Evolutionary conservation across 2,329 filamentous ascomycete genomes (phyloP), one percentile per base, ranked within the genome.

Genomic region (Orbilia quercus): DNA sequence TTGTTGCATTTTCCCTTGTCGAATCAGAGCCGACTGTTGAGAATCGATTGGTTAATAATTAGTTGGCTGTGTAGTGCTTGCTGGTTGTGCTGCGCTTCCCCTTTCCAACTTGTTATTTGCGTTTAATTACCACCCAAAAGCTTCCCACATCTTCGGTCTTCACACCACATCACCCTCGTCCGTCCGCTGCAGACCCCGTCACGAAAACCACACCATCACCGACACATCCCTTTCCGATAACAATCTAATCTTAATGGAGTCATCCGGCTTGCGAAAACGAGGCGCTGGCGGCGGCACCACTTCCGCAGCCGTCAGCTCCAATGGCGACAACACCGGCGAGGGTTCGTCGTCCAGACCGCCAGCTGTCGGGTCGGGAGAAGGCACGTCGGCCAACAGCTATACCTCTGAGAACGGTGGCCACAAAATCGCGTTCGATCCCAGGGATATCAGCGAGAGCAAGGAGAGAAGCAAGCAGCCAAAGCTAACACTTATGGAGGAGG

Each of bases 381-480:
- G 69, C 60, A 42, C 60, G 14, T 66, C 69, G 45, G 67, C 67
- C 31, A 94, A 90, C 79, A 98, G 96, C 84, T 90, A 93, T 83
- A 92, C 85, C 80, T 86, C 90, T 81, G 94, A 96, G 82, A 97
- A 97, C 83, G 95, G 95, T 77, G 69, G 55, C 0, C 69, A 73
- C 60, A 66, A 60, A 48, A 54, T 73, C 69, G 95, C 93, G 69
- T 99, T 92, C 81, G 95, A 99, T 82, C 95, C 95, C 71, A 87
- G 94, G 82, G 95, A 99, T 82, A 96, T 99, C 79, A 96, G 90
- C 83, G 95, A 99, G 85, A 97, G 89, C 82, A 92, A 90, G 77
- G 95, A 99, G 85, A 86, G 95, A 81, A 95, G 88, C 86, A 98
- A 97, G 84, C 94, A 98, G 84, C 95, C 95, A 51, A 99, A 98